These are phyloP conservation scores for Selenicereus undatus DNA, from an alignment of 148 eudicot genomes.

Conservation along the genomic window DNA sequence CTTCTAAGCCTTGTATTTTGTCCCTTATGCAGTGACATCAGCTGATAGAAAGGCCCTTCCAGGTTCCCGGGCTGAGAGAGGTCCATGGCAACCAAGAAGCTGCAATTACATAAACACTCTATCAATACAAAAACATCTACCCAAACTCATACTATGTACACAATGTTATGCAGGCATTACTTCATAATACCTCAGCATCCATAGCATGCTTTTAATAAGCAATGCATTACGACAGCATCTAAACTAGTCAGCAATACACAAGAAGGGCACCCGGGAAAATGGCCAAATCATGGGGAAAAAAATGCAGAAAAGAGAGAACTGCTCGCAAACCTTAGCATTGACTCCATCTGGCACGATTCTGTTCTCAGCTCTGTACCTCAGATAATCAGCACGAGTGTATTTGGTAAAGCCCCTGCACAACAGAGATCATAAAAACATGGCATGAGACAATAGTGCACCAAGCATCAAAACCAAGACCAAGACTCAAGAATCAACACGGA, in stretches of 20 bases:
- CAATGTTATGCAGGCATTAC: no score
- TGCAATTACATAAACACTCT: conserved; percentile 10
- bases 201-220: no score
- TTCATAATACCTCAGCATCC: neutral
- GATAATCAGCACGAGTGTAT: conserved; percentile 30
- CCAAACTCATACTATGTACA: neutral
- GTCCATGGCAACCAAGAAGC: conserved; percentile 43
- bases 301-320: neutral
- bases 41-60: conserved; percentile 28
- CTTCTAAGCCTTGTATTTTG: neutral
- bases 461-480: neutral
- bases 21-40: conserved; percentile 12
- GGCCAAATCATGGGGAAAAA: neutral
- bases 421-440: neutral
- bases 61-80: conserved; percentile 27
- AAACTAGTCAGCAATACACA: neutral
- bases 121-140: neutral
- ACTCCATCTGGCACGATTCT: conserved; percentile 36
- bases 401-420: conserved; percentile 39
- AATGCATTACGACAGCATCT: no score
- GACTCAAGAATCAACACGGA: neutral
- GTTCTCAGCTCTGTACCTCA: conserved; percentile 30
- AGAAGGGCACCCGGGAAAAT: neutral
- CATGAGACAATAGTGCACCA: neutral
- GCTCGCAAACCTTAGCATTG: conserved; percentile 32